Conservation (phyloP, 768 basidiomycete species). For the Scleroderma bovista region DNA sequence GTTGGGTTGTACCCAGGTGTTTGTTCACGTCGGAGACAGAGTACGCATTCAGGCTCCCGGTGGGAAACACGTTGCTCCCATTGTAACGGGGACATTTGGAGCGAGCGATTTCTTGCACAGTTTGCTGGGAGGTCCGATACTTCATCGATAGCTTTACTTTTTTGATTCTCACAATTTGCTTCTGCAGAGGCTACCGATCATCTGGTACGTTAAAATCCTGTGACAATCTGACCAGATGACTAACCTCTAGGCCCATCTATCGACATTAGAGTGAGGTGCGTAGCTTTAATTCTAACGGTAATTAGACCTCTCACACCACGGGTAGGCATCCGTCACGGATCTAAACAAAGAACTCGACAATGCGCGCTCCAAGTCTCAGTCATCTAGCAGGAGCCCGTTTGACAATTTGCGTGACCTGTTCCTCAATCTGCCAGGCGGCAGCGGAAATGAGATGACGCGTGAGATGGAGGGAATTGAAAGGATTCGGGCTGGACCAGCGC, state of each 20-base stretch:
- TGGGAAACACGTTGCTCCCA: conserved; percentile 70
- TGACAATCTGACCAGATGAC: neutral
- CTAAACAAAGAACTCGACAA: conserved; percentile 72
- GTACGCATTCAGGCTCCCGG: conserved; percentile 70
- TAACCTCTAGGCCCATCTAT: conserved; percentile 1
- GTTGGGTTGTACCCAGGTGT: conserved; percentile 72
- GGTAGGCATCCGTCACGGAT: conserved; percentile 79
- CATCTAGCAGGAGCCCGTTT: conserved; percentile 31
- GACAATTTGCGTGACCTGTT: conserved; percentile 57
- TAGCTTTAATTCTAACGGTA: conserved; percentile 4
- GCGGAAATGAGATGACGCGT: conserved; percentile 57
- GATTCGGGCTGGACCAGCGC: conserved; percentile 53
- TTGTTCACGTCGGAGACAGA: conserved; percentile 81
- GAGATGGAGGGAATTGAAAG: conserved; percentile 72
- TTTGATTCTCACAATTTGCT: neutral
- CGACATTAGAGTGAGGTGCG: conserved; percentile 24
- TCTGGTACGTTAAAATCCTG: conserved; percentile 34
- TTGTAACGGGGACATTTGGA: conserved; percentile 83
- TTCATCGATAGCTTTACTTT: neutral
- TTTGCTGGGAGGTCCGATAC: conserved; percentile 57
- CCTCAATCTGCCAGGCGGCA: conserved; percentile 56
- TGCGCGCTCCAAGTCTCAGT: conserved; percentile 52
- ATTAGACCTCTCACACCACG: conserved; percentile 2
- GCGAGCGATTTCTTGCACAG: conserved; percentile 76
- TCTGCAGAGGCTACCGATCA: conserved; percentile 56